Evolutionary conservation across 2,329 filamentous ascomycete genomes (phyloP).

Genomic region (Hawksworthiomyces lignivorus): DNA sequence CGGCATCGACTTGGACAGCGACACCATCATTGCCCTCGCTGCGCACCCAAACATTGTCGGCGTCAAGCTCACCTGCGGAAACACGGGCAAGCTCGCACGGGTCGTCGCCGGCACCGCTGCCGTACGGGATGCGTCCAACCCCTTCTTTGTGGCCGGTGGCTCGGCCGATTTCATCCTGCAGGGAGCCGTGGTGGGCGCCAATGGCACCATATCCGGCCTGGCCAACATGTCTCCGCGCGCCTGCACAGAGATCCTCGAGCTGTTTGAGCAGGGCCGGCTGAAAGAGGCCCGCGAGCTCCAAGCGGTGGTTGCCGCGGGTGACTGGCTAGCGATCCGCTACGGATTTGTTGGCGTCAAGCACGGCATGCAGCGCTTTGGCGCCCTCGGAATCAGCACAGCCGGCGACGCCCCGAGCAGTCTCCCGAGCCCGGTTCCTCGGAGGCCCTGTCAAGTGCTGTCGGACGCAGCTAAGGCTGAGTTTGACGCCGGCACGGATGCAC

Average conservation of each 20-base stretch:
- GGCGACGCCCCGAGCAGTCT: background rate
- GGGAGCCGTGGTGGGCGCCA: slow-evolving; percentile 60
- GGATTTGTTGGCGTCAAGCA: slow-evolving; percentile 42
- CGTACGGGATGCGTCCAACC: slow-evolving; percentile 4
- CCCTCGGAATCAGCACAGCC: background rate
- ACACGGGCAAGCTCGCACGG: slow-evolving; percentile 51
- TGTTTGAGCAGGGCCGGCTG: slow-evolving; percentile 51
- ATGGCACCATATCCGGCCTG: slow-evolving; percentile 64
- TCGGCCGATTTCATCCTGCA: slow-evolving; percentile 69
- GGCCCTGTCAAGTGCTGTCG: slow-evolving; percentile 7
- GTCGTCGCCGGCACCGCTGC: slow-evolving; percentile 36
- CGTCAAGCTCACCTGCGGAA: slow-evolving; percentile 56
- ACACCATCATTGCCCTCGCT: slow-evolving; percentile 44
- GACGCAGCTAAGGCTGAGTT: slow-evolving; percentile 8
- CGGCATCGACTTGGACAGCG: slow-evolving; percentile 51
- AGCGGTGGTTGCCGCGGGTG: slow-evolving; percentile 33
- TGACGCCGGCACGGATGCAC: slow-evolving; percentile 6
- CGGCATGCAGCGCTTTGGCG: slow-evolving; percentile 25
- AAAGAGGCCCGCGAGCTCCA: slow-evolving; percentile 55
- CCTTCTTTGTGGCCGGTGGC: slow-evolving; percentile 64
- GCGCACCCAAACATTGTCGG: slow-evolving; percentile 52
- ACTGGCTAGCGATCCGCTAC: slow-evolving; percentile 40
- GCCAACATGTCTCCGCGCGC: slow-evolving; percentile 59
- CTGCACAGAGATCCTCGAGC: slow-evolving; percentile 52
- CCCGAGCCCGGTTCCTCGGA: slow-evolving; percentile 6